Conservation (phyloP, 2,329 filamentous ascomycete genomes). For the Aureobasidium lini region DNA sequence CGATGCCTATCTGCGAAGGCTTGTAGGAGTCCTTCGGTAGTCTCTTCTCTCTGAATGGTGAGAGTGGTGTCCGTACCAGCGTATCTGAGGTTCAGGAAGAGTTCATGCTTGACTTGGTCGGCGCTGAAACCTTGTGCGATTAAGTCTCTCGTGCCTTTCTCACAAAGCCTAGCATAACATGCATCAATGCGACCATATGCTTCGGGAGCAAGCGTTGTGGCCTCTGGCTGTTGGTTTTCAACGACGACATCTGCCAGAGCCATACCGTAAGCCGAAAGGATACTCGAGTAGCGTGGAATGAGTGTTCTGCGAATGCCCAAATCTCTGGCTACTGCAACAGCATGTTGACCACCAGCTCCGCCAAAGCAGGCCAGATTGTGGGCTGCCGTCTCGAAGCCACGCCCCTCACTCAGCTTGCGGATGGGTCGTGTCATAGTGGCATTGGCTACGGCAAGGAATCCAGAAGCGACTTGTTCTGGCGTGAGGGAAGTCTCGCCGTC, state of each 20-base stretch:
- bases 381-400: slow-evolving; percentile 19
- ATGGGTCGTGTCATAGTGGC: slow-evolving; percentile 27
- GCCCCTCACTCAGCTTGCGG: slow-evolving; percentile 23
- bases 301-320: slow-evolving; percentile 38
- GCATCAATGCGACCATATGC: slow-evolving; percentile 62
- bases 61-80: slow-evolving; percentile 37
- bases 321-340: slow-evolving; percentile 36
- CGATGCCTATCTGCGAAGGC: slow-evolving; percentile 32
- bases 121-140: slow-evolving; percentile 57
- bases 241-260: slow-evolving; percentile 40
- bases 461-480: slow-evolving; percentile 22
- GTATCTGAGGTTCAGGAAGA: slow-evolving; percentile 39
- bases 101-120: slow-evolving; percentile 21
- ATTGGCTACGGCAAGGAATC: slow-evolving; percentile 25
- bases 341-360: slow-evolving; percentile 37
- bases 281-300: slow-evolving; percentile 40
- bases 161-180: slow-evolving; percentile 48
- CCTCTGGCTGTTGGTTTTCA: slow-evolving; percentile 32
- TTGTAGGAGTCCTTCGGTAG: slow-evolving; percentile 26
- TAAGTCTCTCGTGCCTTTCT: slow-evolving; percentile 52
- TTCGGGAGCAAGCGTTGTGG: slow-evolving; percentile 22
- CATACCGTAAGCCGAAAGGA: slow-evolving; percentile 43
- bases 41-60: slow-evolving; percentile 31
- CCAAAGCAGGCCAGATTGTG: slow-evolving; percentile 26
- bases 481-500: slow-evolving; percentile 41